phyloP scores from a whole-genome alignment of 176 grass and related monocot genomes.

The Aegilops speltoides region DNA sequence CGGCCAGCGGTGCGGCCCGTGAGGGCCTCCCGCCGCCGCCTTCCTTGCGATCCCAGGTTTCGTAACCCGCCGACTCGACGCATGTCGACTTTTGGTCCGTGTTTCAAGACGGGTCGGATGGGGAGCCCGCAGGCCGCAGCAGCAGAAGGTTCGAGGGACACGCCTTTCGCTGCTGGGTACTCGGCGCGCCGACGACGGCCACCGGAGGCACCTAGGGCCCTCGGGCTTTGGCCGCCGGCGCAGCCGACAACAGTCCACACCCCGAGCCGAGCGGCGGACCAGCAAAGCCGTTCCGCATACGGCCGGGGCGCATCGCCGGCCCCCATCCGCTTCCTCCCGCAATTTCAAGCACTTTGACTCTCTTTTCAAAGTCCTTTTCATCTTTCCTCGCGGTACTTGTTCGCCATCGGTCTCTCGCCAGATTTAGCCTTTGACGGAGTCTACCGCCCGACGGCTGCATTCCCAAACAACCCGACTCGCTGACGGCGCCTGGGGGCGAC shows the following conservation, averaged over 20 bases:
- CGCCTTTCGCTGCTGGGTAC: no score
- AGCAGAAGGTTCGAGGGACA: no score
- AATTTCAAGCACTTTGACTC: constrained; percentile 83
- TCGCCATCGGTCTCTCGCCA: constrained; percentile 46
- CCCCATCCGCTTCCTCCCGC: constrained; percentile 66
- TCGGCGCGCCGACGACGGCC: not conserved
- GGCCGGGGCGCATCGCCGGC: constrained; percentile 40
- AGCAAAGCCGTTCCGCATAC: not conserved
- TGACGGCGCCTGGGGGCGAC: constrained; percentile 44
- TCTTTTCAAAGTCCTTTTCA: constrained; percentile 75
- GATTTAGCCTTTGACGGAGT: constrained; percentile 56
- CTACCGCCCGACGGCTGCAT: constrained; percentile 49
- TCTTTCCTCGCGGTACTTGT: constrained; percentile 57
- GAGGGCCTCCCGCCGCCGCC: not conserved
- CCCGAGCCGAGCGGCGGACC: not conserved
- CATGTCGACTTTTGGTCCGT: no score
- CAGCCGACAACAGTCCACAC: not conserved
- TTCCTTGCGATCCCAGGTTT: no score
- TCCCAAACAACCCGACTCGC: constrained; percentile 54
- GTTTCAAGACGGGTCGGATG: constrained; percentile 77
- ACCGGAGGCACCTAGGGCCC: not conserved
- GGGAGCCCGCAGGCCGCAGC: constrained; percentile 38
- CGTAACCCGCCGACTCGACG: no score
- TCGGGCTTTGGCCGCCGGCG: not conserved
- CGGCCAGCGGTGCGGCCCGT: constrained; percentile 40